Evolutionary conservation across 148 eudicot species (phyloP).

Genomic region (Polygonum maritimum): DNA sequence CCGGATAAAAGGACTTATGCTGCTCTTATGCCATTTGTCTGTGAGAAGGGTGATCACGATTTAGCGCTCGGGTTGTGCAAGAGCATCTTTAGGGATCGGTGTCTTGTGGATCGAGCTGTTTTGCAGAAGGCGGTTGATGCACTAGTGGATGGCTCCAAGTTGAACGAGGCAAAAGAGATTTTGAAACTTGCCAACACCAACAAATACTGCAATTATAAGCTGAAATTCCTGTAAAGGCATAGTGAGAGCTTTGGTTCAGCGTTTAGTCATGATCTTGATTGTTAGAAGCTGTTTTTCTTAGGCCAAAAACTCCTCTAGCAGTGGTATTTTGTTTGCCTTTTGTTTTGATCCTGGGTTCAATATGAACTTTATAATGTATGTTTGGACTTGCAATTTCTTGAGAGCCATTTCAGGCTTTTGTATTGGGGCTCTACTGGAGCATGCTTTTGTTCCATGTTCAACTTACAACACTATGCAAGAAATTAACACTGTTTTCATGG

Average conservation of each 20-base stretch:
- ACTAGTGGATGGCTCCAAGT: slow-evolving; percentile 18
- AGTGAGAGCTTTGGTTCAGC: background rate
- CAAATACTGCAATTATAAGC: slow-evolving; percentile 7
- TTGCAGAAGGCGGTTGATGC: slow-evolving; percentile 27
- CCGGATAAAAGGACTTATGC: slow-evolving; percentile 11
- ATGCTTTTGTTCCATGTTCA: background rate
- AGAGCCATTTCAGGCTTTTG: background rate
- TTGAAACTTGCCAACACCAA: slow-evolving; percentile 18
- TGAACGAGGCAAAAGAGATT: slow-evolving; percentile 19
- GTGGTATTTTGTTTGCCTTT: background rate
- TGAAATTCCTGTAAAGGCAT: background rate
- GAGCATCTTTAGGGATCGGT: slow-evolving; percentile 10
- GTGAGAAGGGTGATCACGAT: slow-evolving; percentile 22
- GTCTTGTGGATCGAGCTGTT: slow-evolving; percentile 9
- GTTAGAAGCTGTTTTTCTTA: background rate
- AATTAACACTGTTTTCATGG: background rate
- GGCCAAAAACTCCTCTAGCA: background rate
- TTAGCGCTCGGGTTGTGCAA: slow-evolving; percentile 23
- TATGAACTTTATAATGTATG: background rate
- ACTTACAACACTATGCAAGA: background rate
- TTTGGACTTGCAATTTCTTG: background rate
- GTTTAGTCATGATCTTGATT: background rate
- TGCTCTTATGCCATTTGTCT: slow-evolving; percentile 17
- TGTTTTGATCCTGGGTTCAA: background rate
- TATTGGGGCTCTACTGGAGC: background rate